Conservation (phyloP, 2,329 filamentous ascomycete genomes). For the Alternaria postmessia region DNA sequence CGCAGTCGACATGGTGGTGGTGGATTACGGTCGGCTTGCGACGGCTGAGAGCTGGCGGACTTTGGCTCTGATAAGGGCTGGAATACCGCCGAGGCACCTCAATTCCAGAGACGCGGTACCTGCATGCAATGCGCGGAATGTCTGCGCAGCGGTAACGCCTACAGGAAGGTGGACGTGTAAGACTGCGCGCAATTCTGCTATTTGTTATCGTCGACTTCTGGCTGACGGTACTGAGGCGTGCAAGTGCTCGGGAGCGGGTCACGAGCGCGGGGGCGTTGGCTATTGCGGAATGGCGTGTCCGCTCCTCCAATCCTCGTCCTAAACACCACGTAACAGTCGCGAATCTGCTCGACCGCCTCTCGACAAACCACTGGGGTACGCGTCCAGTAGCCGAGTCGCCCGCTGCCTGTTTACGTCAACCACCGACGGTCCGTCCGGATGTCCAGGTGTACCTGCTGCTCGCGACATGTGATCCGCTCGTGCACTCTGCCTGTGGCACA, state of each 20-base stretch:
- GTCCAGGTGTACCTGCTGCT: constrained; percentile 10
- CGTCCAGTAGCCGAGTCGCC: background rate
- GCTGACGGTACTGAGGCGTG: constrained; percentile 3
- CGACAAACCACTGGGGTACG: background rate
- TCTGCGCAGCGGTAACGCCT: constrained; percentile 18
- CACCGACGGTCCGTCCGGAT: background rate
- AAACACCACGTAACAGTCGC: constrained; percentile 5
- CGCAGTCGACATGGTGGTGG: constrained; percentile 29
- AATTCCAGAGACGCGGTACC: constrained; percentile 11
- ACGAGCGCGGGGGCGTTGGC: constrained; percentile 16
- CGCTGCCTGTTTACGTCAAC: constrained; percentile 9
- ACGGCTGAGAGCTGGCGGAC: constrained; percentile 22
- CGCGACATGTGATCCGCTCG: constrained; percentile 9
- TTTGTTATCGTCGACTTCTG: constrained; percentile 5
- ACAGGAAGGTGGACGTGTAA: constrained; percentile 21
- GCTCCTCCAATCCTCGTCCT: constrained; percentile 6
- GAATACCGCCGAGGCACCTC: constrained; percentile 6
- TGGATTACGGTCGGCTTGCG: constrained; percentile 24
- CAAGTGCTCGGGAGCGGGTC: constrained; percentile 8
- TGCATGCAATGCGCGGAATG: constrained; percentile 22
- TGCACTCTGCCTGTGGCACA: constrained; percentile 17
- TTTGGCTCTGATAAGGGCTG: constrained; percentile 15
- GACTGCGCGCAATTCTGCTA: constrained; percentile 7
- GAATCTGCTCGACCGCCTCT: background rate
- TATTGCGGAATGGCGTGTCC: constrained; percentile 4